A percentile compares a stretch with the other conserved stretches of the same genome.
phyloP scores from a whole-genome alignment of 306 rosid species.

The Quercus alba region DNA sequence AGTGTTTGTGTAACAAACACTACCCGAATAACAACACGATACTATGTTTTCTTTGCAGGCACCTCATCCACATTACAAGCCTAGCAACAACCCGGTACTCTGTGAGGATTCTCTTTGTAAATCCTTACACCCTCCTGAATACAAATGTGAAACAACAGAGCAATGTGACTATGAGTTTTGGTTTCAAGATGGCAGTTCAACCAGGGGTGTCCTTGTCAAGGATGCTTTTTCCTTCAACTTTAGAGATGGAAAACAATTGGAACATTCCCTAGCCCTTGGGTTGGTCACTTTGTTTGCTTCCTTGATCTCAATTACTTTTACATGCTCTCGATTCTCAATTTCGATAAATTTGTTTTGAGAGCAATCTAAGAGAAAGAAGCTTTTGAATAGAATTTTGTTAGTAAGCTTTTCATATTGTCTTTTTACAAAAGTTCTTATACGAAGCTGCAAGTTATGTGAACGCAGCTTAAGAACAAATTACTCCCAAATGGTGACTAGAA shows the following conservation, averaged over 20 bases:
- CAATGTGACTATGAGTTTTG: slow-evolving; percentile 82
- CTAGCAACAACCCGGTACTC: slow-evolving; percentile 63
- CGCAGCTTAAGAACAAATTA: too few species aligned
- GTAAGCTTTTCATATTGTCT: too few species aligned
- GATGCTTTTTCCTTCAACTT: slow-evolving; percentile 68
- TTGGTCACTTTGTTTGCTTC: slow-evolving; percentile 33
- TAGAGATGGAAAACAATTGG: slow-evolving; percentile 55
- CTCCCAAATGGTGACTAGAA: too few species aligned
- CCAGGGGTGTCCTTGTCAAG: slow-evolving; percentile 73
- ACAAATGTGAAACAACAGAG: slow-evolving; percentile 51
- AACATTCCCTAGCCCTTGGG: slow-evolving; percentile 80
- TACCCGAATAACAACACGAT: too few species aligned
- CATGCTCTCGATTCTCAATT: neutral
- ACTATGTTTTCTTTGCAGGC: slow-evolving; percentile 43
- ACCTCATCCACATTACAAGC: slow-evolving; percentile 74
- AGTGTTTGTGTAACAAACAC: too few species aligned
- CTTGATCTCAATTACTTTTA: too few species aligned
- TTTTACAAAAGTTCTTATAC: too few species aligned
- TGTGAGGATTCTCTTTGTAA: slow-evolving; percentile 68
- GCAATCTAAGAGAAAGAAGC: neutral
- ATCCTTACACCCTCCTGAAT: slow-evolving; percentile 56
- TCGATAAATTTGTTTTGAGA: neutral
- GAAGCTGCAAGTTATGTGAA: too few species aligned
- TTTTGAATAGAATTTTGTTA: too few species aligned
- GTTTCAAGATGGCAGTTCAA: slow-evolving; percentile 84